Percentiles rank a stretch among this genome's conserved stretches.
phyloP scores from a whole-genome alignment of 2,329 filamentous ascomycete genomes.

The Dothistroma septosporum region DNA sequence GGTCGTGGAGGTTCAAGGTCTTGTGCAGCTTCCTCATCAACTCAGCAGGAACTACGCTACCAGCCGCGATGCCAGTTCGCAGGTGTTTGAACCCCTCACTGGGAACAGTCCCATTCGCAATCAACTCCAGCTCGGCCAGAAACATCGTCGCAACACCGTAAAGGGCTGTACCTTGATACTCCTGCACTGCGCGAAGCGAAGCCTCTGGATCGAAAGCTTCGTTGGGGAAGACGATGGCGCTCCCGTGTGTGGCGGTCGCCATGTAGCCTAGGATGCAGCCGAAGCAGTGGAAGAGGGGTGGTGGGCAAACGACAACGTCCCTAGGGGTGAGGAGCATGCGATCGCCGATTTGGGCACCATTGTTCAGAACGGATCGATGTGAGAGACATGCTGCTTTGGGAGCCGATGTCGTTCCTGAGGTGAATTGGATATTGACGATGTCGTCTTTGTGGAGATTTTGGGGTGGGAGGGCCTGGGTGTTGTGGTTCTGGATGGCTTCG shows the following conservation, averaged over 20 bases:
- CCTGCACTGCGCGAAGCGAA: conserved; percentile 60
- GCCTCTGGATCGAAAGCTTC: conserved; percentile 81
- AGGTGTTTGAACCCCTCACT: conserved; percentile 60
- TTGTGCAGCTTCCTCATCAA: conserved; percentile 74
- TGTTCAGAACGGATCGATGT: conserved; percentile 86
- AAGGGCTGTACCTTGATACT: conserved; percentile 62
- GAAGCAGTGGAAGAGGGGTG: conserved; percentile 68
- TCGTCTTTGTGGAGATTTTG: conserved; percentile 58
- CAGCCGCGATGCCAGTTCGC: conserved; percentile 87
- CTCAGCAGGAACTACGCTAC: conserved; percentile 75
- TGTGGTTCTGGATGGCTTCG: conserved; percentile 40
- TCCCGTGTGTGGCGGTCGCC: conserved; percentile 82
- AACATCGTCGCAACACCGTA: conserved; percentile 97
- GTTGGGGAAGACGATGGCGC: conserved; percentile 76
- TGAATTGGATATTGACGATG: conserved; percentile 93
- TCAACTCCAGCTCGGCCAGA: conserved; percentile 74
- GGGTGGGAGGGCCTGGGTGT: conserved; percentile 42
- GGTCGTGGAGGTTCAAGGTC: conserved; percentile 68
- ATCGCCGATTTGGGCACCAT: conserved; percentile 76
- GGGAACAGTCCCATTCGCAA: conserved; percentile 40
- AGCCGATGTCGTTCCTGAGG: conserved; percentile 83
- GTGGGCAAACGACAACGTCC: conserved; percentile 66
- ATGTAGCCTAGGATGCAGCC: conserved; percentile 91
- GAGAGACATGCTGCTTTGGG: conserved; percentile 86
- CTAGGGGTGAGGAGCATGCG: conserved; percentile 73